Conservation (phyloP, 2,329 filamentous ascomycete genomes). For the Ceratocystis diversiconidia region DNA sequence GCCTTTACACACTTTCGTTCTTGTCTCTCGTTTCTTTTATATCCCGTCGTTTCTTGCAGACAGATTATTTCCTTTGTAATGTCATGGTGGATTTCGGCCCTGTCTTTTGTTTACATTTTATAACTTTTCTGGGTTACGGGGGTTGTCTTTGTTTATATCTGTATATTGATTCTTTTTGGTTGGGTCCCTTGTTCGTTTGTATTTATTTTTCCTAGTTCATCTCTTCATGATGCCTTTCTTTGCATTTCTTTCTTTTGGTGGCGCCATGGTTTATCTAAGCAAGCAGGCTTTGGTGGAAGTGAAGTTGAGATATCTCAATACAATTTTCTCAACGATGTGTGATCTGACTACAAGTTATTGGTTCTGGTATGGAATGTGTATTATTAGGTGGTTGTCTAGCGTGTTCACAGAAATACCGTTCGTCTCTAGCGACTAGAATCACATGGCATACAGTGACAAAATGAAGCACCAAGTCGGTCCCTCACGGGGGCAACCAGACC, state of each 20-base stretch:
- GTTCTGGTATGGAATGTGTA: too few species aligned
- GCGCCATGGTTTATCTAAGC: not conserved
- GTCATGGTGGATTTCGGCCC: not conserved
- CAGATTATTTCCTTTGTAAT: slow-evolving; percentile 10
- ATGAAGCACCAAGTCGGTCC: too few species aligned
- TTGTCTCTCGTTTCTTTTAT: slow-evolving; percentile 1
- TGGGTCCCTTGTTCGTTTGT: not conserved
- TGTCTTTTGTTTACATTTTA: not conserved
- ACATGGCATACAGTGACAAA: too few species aligned
- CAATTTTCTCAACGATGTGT: not conserved
- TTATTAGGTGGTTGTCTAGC: too few species aligned
- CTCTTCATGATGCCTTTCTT: not conserved
- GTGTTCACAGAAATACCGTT: too few species aligned
- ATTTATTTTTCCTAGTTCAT: not conserved
- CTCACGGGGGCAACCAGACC: not conserved
- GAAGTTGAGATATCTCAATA: not conserved
- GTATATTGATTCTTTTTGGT: not conserved
- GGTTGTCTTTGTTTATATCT: not conserved
- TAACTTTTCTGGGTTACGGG: not conserved
- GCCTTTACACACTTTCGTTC: not conserved
- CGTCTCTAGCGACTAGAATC: too few species aligned
- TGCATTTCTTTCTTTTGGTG: not conserved
- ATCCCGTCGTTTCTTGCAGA: slow-evolving; percentile 8
- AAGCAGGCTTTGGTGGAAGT: not conserved
- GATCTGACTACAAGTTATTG: not conserved